Evolutionary conservation across 2,329 filamentous ascomycete genomes (phyloP), one percentile per base, ranked within the genome.

Genomic region (Venturia oleaginea): DNA sequence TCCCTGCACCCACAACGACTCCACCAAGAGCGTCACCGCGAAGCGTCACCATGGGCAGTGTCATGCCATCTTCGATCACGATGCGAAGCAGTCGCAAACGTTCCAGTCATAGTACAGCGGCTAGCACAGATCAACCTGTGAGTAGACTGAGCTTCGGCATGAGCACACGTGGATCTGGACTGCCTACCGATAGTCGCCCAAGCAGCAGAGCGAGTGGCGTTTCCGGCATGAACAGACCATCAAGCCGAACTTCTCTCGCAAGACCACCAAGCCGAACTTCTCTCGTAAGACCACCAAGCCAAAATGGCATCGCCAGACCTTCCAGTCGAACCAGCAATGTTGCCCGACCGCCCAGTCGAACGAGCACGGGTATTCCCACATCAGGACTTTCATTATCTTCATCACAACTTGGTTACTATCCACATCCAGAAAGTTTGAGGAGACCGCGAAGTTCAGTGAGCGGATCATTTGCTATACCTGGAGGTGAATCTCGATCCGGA

Each of bases 21-120:
- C 92, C 92, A 4, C 91, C 92, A 22, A 86, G 88, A 59, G 83
- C 84, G 4, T 96, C 92, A n/a, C 91, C 92, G 27, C 84, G 90
- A 60, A 80, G 77, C 65, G 80, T 24, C 76, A 78, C 34, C 76
- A 80, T 69, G 65, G 75, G 68, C 46, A 77, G 76, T 59, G 73
- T 75, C 34, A 79, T 86, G 60, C 80, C 84, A 4, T 78, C 78
- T 2, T 83, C 79, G 0, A 78, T 87, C 43, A 86, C 84, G 0
- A 75, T 86, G 64, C 86, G 91, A 62, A 87, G 85, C 70, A 84
- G 84, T 68, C 90, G 77, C 67, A 82, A 91, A 76, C 86, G 89
- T 65, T 83, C 83, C 10, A 79, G 81, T 19, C 86, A 84, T 62
- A 78, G 77, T 65, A 80, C 59, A n/a, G 17, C 64, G n/a, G 70